Base-by-base conservation (phyloP, 1,284 basidiomycete genomes). In the Pyrrhoderma lamaoense region DNA sequence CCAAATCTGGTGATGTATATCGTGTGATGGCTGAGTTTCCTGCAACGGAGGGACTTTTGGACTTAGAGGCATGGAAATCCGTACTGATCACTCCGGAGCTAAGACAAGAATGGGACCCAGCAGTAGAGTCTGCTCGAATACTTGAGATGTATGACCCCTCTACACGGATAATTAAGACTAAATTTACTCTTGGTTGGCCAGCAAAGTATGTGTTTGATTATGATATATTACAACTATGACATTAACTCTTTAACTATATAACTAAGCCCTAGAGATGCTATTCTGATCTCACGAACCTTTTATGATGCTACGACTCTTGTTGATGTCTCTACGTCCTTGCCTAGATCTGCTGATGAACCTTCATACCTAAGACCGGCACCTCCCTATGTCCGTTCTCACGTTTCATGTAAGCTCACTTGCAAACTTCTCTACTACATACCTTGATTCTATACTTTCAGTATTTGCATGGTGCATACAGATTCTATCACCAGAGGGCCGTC, bases 151-250 rank as follows among this genome's bases (percentile, higher is more conserved):
- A 95, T 52, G 93, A 95, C 64, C 82, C 84, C 23, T 77, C 79
- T 54, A 95, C 93, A 3, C 75, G 90, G 55, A 86, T 98, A 60
- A 78, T 79, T 47, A 92, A 89, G 71, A 94, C 93, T 0, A 89
- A 92, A 60, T 98, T 91, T 65, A 82, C 84, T 4, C 70, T 98
- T 7, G 96, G 95, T 1, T 98, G 95, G 95, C 95, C 95, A 52
- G 93, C 92, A 50, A 95, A 87, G 89, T 93, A 63, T 64, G 88
- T 76, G 23, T 38, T 43, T 56, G 37, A 35, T 19, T 8, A 40
- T 40, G 18, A 61, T 8, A 38, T 52, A 22, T 37, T 57, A 19
- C 56, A 5, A 16, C 25, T 46, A 1, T 37, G 22, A 27, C 18
- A 22, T 42, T 53, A 9, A 52, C 45, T 58, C 49, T 52, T 61